Base-by-base conservation (phyloP, 2,329 filamentous ascomycete genomes). In the Cordyceps pruinosa region DNA sequence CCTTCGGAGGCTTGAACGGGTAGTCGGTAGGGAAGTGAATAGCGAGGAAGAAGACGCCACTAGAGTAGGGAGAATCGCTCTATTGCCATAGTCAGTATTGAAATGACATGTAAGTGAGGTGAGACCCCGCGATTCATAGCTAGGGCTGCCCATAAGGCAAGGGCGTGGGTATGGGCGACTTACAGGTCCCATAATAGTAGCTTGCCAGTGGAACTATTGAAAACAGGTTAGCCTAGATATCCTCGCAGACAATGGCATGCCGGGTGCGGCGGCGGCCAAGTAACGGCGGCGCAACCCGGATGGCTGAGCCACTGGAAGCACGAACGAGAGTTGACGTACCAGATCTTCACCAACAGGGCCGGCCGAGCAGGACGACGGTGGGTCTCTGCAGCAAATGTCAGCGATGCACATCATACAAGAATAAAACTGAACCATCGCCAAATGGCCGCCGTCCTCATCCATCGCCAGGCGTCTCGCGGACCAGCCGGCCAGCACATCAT, bases 1-100 rank as follows among this genome's bases (percentile, higher is more conserved):
- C 92, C 85, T 99, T 99, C 67, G 94, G 94, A 62, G 94, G 94
- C 88, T 99, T 99, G 84, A 99, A 99, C 42, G 94, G 94, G 78
- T 99, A 99, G 82, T 99, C 94, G 82, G 94, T 99, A 66, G 94
- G 94, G 83, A 99, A 97, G 79, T 97, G 91, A 72, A 99, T 99
- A 66, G 89, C 87, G 65, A 99, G 85, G 86, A 99, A 99, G 84
- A 99, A 99, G 67, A 99, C 93, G 71, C 94, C 94, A 73, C 93
- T 92, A 51, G 92, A 90, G 82, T 97, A 99, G 74, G 94, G 94
- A 70, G 91, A 97, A 76, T 97, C 94, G 74, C 88, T 83, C 90
- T 95, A 67, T 60, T 30, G n/a, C 67, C 42, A 21, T 21, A 2
- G 64, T 73, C 64, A 76, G 71, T 60, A 63, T 61, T 39, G n/a